Evolutionary conservation across 73 alveolate species (phyloP), one percentile per base, ranked within the genome.

Genomic region (Paramecium caudatum): DNA sequence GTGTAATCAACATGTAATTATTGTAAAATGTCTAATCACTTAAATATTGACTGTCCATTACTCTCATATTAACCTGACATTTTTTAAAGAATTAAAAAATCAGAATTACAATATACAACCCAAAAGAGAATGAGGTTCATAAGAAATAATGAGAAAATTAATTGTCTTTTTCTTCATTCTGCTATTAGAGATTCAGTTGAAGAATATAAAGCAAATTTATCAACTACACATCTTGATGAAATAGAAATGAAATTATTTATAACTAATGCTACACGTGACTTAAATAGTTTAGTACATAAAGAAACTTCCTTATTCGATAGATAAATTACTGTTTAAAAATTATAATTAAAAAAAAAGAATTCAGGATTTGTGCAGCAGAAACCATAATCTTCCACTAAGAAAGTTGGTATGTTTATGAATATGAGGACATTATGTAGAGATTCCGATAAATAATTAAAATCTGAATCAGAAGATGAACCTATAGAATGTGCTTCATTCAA

Each of bases 401-500:
- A 55, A 27, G 80, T 23, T 10, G 37, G 23, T 1, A 10, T 55
- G 10, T 55, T 55, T 23, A 2, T 21, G 12, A 55, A 55, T 55
- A 27, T 55, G 30, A 55, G 30, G 30, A 27, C 80, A 55, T 37
- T 3, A 2, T 21, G 9, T 1, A 55, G 80, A 55, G 80, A 55
- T 10, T 55, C 80, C 10, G 80, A 55, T 55, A 17, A 43, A 55
- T 23, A 23, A 23, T 55, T 55, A 21, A 55, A 55, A 21, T 55
- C 80, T 23, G 80, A 55, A 27, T 55, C 80, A 1, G 80, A 55
- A 21, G 80, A 55, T 55, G 80, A 55, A 27, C 7, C 23, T 27
- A 16, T 9, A 5, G 12, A 4, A 10, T 27, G 13, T 55, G 9
- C 80, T 12, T 43, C 80, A 9, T 27, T 27, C 2, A 55, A 55